Evolutionary conservation across 495 filamentous ascomycete genomes (phyloP).

Genomic region (Daldinia concentrica): DNA sequence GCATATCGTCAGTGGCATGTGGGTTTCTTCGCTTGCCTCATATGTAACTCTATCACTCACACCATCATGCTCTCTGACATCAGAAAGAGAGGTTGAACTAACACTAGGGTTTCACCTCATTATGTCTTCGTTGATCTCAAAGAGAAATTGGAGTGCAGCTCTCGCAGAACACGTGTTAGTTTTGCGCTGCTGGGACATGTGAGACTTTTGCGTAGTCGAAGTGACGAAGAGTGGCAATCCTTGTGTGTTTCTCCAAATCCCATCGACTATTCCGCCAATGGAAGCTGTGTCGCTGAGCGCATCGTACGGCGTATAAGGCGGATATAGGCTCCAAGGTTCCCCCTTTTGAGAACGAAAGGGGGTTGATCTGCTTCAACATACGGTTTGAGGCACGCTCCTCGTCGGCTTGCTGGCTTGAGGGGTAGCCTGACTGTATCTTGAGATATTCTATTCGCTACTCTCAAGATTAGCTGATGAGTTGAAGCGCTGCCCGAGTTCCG

Average conservation of each 20-base stretch:
- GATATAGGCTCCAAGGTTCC: constrained; percentile 16
- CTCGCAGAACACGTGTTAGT: constrained; percentile 36
- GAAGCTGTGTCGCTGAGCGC: constrained; percentile 13
- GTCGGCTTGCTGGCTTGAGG: constrained; percentile 30
- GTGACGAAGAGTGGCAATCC: constrained; percentile 27
- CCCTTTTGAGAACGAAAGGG: constrained; percentile 22
- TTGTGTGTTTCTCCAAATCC: constrained; percentile 25
- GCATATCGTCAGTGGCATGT: constrained; percentile 29
- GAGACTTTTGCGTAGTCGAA: constrained; percentile 27
- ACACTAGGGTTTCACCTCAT: constrained; percentile 27
- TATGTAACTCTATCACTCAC: constrained; percentile 41
- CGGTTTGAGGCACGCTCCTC: constrained; percentile 21
- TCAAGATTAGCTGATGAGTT: constrained; percentile 19
- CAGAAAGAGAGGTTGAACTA: constrained; percentile 24
- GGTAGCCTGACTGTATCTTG: constrained; percentile 34
- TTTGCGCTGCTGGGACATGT: constrained; percentile 35
- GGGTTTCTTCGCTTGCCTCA: constrained; percentile 38
- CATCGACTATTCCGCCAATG: constrained; percentile 19
- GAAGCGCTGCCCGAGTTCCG: constrained; percentile 19
- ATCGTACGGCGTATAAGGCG: constrained; percentile 26
- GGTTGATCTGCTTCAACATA: constrained; percentile 32
- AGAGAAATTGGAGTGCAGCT: constrained; percentile 22
- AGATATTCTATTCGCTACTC: constrained; percentile 20
- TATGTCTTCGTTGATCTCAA: constrained; percentile 18
- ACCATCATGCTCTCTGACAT: constrained; percentile 41